These are phyloP conservation scores for Kodamaea suecica DNA, from an alignment of 1,139 yeast genomes.

Conservation along the genomic window DNA sequence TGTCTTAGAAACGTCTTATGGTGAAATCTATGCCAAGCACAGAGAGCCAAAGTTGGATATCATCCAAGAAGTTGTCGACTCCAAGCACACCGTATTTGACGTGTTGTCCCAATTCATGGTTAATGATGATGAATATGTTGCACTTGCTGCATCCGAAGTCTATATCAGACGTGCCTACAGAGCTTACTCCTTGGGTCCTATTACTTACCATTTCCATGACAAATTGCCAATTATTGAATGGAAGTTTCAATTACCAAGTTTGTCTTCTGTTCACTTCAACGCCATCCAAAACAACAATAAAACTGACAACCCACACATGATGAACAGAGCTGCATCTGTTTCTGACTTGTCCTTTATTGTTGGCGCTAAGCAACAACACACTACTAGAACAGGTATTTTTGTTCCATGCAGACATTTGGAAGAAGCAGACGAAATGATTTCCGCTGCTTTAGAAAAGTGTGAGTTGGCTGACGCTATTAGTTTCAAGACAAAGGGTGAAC, in stretches of 20 bases:
- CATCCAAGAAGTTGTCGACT: constrained; percentile 88
- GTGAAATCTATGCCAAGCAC: constrained; percentile 74
- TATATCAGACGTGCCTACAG: constrained; percentile 96
- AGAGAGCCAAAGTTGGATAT: constrained; percentile 78
- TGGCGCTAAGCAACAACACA: constrained; percentile 53
- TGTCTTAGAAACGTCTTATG: constrained; percentile 85
- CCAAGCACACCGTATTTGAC: constrained; percentile 93
- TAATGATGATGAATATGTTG: constrained; percentile 81
- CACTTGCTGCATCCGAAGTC: constrained; percentile 95
- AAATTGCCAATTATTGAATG: constrained; percentile 74
- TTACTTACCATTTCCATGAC: constrained; percentile 60
- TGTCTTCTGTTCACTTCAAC: constrained; percentile 63
- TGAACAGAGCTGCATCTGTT: constrained; percentile 88
- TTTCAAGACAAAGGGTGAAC: constrained; percentile 36
- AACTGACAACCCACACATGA: constrained; percentile 31
- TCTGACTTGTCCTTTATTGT: constrained; percentile 87
- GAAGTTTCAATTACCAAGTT: constrained; percentile 85
- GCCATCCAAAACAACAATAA: constrained; percentile 58
- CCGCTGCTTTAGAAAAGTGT: constrained; percentile 71
- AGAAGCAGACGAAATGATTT: constrained; percentile 80
- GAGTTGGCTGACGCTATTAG: constrained; percentile 46
- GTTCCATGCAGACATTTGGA: constrained; percentile 82
- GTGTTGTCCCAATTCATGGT: constrained; percentile 88
- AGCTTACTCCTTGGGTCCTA: constrained; percentile 84
- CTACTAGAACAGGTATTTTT: constrained; percentile 79